Conservation (phyloP, 2,329 filamentous ascomycete species). For the Pseudogymnoascus sp. region DNA sequence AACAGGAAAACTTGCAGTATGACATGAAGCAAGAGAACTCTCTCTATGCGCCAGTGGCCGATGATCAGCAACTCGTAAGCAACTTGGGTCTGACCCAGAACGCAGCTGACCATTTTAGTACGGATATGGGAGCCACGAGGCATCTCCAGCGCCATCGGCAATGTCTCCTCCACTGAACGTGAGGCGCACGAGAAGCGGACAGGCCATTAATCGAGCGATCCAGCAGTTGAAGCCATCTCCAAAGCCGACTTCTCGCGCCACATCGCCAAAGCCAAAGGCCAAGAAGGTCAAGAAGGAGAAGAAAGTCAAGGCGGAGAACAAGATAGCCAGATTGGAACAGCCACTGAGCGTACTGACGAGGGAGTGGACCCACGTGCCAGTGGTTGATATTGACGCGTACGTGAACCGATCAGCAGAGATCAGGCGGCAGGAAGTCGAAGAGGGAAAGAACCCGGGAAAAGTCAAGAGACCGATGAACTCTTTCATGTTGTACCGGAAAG, state of each 20-base stretch:
- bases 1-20: not conserved
- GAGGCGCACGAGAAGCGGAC: slow-evolving; percentile 24
- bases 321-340: slow-evolving; percentile 47
- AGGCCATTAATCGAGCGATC: slow-evolving; percentile 18
- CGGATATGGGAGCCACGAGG: slow-evolving; percentile 42
- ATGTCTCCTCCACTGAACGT: slow-evolving; percentile 18
- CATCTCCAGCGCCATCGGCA: slow-evolving; percentile 42
- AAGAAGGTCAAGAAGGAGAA: slow-evolving; percentile 31
- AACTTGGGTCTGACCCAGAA: not conserved
- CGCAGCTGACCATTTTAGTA: slow-evolving; percentile 20
- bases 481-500: slow-evolving; percentile 95
- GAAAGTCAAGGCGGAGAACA: slow-evolving; percentile 35
- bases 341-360: slow-evolving; percentile 65
- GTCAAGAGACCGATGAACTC: slow-evolving; percentile 93
- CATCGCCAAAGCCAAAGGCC: slow-evolving; percentile 23
- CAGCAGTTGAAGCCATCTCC: slow-evolving; percentile 23
- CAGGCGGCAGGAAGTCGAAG: slow-evolving; percentile 58
- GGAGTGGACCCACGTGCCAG: slow-evolving; percentile 49
- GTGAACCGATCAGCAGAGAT: slow-evolving; percentile 62
- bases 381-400: slow-evolving; percentile 72
- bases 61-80: not conserved
- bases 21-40: not conserved
- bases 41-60: not conserved
- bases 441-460: slow-evolving; percentile 61
- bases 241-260: slow-evolving; percentile 17